phyloP scores from a whole-genome alignment of 73 alveolate genomes.

The Paramecium octaurelia region DNA sequence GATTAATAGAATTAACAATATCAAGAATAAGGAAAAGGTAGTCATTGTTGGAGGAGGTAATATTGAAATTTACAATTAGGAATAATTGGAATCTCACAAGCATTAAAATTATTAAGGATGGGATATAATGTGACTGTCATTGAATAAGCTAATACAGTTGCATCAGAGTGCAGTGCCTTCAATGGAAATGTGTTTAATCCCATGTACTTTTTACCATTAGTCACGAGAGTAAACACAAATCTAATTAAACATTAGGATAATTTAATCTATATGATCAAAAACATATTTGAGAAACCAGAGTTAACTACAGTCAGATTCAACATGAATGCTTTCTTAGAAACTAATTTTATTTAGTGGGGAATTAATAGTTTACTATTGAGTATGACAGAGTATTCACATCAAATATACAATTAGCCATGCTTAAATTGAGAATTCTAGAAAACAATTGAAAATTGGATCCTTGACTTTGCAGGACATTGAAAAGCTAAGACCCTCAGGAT shows the following conservation, averaged over 20 bases:
- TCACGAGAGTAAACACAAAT: not conserved
- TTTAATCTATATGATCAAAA: not conserved
- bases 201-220: not conserved
- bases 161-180: not conserved
- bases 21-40: not conserved
- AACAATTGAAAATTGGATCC: not conserved
- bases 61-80: not conserved
- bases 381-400: not conserved
- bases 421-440: not conserved
- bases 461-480: not conserved
- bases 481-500: not conserved
- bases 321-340: constrained; percentile 4
- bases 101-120: not conserved
- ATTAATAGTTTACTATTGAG: not conserved
- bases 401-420: not conserved
- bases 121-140: constrained; percentile 4
- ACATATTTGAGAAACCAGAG: not conserved
- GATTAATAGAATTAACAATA: not conserved
- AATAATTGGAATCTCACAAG: constrained; percentile 28
- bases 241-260: not conserved
- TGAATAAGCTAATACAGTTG: not conserved
- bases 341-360: not conserved
- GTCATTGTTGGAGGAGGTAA: not conserved
- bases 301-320: not conserved
- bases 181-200: constrained; percentile 11